A percentile compares a stretch with the other conserved stretches of the same genome.
phyloP scores from a whole-genome alignment of 352 stramenopile species.

The Phytophthora fragariae region DNA sequence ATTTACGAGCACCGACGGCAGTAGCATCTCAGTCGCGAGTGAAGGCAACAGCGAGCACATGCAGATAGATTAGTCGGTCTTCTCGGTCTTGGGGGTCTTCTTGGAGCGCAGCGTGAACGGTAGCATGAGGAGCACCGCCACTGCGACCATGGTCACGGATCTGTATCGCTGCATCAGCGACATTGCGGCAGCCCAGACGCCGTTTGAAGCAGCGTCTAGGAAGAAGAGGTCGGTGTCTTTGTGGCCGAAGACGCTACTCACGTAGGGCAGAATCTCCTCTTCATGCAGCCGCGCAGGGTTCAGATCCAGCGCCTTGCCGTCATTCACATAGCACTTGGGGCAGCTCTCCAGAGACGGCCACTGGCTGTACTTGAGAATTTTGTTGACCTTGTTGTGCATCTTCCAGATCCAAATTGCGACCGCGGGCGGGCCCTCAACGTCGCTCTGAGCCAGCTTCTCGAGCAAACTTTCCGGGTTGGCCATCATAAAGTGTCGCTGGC shows the following conservation, averaged over 20 bases:
- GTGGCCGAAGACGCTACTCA: slow-evolving; percentile 64
- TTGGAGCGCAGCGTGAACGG: slow-evolving; percentile 39
- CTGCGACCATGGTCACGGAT: slow-evolving; percentile 35
- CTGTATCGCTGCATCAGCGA: slow-evolving; percentile 51
- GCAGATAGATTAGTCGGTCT: slow-evolving; percentile 32
- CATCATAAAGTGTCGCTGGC: slow-evolving; percentile 73
- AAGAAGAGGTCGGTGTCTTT: slow-evolving; percentile 54
- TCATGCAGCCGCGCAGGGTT: slow-evolving; percentile 55
- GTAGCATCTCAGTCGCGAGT: not conserved
- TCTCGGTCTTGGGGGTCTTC: slow-evolving; percentile 28
- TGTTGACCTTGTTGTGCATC: slow-evolving; percentile 91
- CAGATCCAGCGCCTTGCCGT: slow-evolving; percentile 52
- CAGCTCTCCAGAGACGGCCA: slow-evolving; percentile 63
- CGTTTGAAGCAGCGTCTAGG: slow-evolving; percentile 57
- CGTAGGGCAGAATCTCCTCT: slow-evolving; percentile 55
- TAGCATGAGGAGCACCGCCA: slow-evolving; percentile 35
- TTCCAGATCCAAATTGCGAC: slow-evolving; percentile 80
- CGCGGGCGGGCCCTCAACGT: slow-evolving; percentile 48
- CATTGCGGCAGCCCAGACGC: slow-evolving; percentile 40
- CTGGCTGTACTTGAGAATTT: slow-evolving; percentile 70
- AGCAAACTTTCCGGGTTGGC: slow-evolving; percentile 73
- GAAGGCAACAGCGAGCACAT: not conserved
- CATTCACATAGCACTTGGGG: slow-evolving; percentile 59
- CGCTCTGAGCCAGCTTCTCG: slow-evolving; percentile 44
- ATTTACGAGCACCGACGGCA: slow-evolving; percentile 6